Percentiles rank a stretch among this genome's conserved stretches.
These are phyloP conservation scores for Lojkania enalia DNA, from an alignment of 2,329 filamentous ascomycete species.

Conservation along the genomic window DNA sequence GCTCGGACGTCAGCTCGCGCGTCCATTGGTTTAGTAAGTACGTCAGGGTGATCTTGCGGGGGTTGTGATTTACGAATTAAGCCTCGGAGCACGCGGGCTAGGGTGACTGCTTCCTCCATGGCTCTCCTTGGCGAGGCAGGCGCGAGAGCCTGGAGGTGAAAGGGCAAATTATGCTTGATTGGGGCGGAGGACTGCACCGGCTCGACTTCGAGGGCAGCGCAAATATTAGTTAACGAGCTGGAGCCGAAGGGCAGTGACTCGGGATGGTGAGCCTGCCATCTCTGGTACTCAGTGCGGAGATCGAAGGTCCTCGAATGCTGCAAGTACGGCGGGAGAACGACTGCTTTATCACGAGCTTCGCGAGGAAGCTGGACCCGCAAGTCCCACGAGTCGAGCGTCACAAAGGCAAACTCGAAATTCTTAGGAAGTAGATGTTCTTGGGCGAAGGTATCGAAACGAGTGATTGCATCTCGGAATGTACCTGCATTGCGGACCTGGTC, in stretches of 20 bases:
- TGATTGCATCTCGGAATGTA: slow-evolving; percentile 94
- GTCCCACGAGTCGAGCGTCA: slow-evolving; percentile 98
- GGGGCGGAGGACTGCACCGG: slow-evolving; percentile 96
- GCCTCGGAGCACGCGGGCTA: slow-evolving; percentile 88
- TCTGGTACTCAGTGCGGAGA: slow-evolving; percentile 93
- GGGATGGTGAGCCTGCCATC: slow-evolving; percentile 97
- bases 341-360: slow-evolving; percentile 96
- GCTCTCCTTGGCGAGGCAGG: slow-evolving; percentile 93
- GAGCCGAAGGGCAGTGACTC: slow-evolving; percentile 96
- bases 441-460: slow-evolving; percentile 91
- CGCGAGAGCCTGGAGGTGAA: slow-evolving; percentile 93
- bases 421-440: slow-evolving; percentile 87
- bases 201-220: slow-evolving; percentile 95
- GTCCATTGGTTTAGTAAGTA: slow-evolving; percentile 93
- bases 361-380: slow-evolving; percentile 95
- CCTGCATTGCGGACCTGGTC: slow-evolving; percentile 98
- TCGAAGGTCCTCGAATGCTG: slow-evolving; percentile 98
- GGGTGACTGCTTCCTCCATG: slow-evolving; percentile 95
- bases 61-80: slow-evolving; percentile 96
- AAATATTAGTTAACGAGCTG: slow-evolving; percentile 95
- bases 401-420: slow-evolving; percentile 96
- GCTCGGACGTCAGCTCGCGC: slow-evolving; percentile 94
- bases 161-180: slow-evolving; percentile 98
- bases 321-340: slow-evolving; percentile 92
- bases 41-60: slow-evolving; percentile 88